Evolutionary conservation across 495 filamentous ascomycete genomes (phyloP), one percentile per base, ranked within the genome.

Genomic region (Amniculicola lignicola): DNA sequence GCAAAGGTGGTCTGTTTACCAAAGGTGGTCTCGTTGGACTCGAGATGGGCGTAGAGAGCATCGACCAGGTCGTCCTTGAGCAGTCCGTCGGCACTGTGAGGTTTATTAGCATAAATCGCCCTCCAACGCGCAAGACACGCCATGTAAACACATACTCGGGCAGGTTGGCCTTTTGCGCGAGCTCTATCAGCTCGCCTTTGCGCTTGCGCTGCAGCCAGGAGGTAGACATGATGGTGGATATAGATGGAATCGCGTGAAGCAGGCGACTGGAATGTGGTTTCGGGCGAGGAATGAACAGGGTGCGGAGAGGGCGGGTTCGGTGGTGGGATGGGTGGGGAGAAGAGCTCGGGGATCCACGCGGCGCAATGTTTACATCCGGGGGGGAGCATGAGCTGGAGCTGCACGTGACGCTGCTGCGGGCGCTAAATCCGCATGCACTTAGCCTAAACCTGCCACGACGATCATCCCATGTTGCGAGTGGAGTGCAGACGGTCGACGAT

Each of bases 21-120:
- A 67, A 85, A 86, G 28, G 74, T 76, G 41, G 78, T 67, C 28
- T 76, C 69, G 70, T 95, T 84, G 25, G 76, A 74, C 54, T 79
- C 75, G 31, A 98, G 81, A 72, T 87, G 82, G 21, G 87, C 78
- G 45, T 93, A 87, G 51, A 98, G 79, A 22, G 80, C 76, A 45
- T 75, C 62, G 67, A 90, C 87, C 33, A 97, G 82, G n/a, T 97
- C 90, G 57, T 74, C 70, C 72, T 96, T 96, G 62, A 85, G 86
- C 57, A 81, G 70, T 31, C 80, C 76, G 48, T 88, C 84, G 63
- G 79, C 81, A 62, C 90, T 96, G 60, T 59, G 29, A 7, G 29
- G 7, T 7, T 33, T n/a, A 33, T 7, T 33, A 33, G 7, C 9
- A 19, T 18, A 50, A n/a, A 14, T 7, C 28, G 21, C 37, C n/a